Conservation (phyloP, 345 rosid species). For the Jatropha curcas region DNA sequence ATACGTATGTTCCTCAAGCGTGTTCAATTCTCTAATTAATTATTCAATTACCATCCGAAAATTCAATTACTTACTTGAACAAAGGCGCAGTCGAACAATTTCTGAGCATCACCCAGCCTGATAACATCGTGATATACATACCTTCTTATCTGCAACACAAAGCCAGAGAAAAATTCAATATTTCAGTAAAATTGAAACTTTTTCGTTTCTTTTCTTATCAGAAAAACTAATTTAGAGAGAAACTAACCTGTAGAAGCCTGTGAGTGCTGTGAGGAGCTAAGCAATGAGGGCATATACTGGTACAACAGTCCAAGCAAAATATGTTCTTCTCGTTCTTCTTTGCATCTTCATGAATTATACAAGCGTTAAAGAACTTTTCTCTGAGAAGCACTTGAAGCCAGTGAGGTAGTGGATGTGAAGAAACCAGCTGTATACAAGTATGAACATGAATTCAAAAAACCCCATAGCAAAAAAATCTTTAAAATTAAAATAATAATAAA, state of each 20-base stretch:
- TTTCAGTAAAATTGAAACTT: not conserved
- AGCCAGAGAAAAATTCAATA: not conserved
- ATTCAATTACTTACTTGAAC: conserved; percentile 56
- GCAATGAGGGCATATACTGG: conserved; percentile 83
- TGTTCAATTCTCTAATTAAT: no score
- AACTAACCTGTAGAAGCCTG: conserved; percentile 69
- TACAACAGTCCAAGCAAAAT: conserved; percentile 75
- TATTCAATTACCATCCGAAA: not conserved
- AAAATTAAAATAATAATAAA: no score
- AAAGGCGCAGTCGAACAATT: conserved; percentile 67
- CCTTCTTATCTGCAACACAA: conserved; percentile 67
- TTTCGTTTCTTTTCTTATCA: not conserved
- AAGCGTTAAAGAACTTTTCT: conserved; percentile 85
- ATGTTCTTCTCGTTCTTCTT: conserved; percentile 88
- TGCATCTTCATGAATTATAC: conserved; percentile 55
- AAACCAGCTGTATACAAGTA: conserved; percentile 27
- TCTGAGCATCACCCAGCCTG: conserved; percentile 65
- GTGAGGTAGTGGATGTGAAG: conserved; percentile 31
- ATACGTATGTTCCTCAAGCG: not conserved
- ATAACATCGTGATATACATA: conserved; percentile 85
- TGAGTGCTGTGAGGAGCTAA: conserved; percentile 63
- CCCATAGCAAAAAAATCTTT: not conserved
- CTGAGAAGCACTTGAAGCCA: conserved; percentile 64
- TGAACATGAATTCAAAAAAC: not conserved
- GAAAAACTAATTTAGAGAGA: not conserved